A percentile compares a stretch with the other conserved stretches of the same genome.
These are phyloP conservation scores for Coprinopsis marcescibilis DNA, from an alignment of 768 basidiomycete genomes.

Conservation along the genomic window DNA sequence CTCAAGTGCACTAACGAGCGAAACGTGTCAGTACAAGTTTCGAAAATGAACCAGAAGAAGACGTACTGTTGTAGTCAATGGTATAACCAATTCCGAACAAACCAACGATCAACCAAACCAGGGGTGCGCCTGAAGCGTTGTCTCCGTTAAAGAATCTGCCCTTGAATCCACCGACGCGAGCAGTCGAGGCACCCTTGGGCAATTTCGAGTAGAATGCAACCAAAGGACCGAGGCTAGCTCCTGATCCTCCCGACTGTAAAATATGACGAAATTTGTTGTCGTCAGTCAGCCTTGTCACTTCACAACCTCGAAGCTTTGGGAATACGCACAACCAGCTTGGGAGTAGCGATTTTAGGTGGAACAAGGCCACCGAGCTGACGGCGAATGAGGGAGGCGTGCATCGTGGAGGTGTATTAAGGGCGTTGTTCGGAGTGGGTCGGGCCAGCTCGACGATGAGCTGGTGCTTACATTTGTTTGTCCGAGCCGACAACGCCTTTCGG, in stretches of 20 bases:
- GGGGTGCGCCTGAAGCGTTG: slow-evolving; percentile 73
- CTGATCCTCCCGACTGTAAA: slow-evolving; percentile 70
- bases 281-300: background rate
- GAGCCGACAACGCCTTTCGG: too few species aligned
- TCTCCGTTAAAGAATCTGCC: slow-evolving; percentile 79
- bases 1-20: slow-evolving; percentile 69
- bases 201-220: slow-evolving; percentile 97
- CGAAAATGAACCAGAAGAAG: slow-evolving; percentile 9
- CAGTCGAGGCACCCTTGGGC: slow-evolving; percentile 78
- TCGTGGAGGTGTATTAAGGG: slow-evolving; percentile 20
- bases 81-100: slow-evolving; percentile 80
- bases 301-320: background rate
- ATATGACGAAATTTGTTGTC: background rate
- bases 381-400: slow-evolving; percentile 82
- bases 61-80: slow-evolving; percentile 86
- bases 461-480: slow-evolving; percentile 1
- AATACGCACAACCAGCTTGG: slow-evolving; percentile 71
- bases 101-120: slow-evolving; percentile 56
- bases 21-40: slow-evolving; percentile 3
- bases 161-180: slow-evolving; percentile 63
- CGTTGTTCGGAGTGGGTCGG: slow-evolving; percentile 4
- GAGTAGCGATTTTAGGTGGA: slow-evolving; percentile 94
- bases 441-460: slow-evolving; percentile 3
- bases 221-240: slow-evolving; percentile 74
- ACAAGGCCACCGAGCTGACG: slow-evolving; percentile 81